Base-by-base conservation (phyloP, 306 rosid species). In the Lathyrus sativus region DNA sequence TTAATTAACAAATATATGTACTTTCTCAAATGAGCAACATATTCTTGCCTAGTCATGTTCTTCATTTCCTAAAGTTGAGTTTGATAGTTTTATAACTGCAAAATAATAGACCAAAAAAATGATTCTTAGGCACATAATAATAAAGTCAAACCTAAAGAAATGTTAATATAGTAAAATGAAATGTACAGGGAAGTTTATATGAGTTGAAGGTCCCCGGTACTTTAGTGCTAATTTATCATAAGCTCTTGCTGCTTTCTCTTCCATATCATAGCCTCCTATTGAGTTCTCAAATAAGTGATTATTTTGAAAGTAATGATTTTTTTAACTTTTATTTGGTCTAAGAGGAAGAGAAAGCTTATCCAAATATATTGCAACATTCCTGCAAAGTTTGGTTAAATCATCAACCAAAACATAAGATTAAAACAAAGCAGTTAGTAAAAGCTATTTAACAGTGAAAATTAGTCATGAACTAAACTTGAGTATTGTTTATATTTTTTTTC, bases 231-330 rank as follows among this genome's bases (percentile, higher is more conserved):
- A 97, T 43, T 88, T 95, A 87, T 93, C 99, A 79, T 93, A 93
- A 28, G 99, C 92, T 74, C 95, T 93, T 17, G 99, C 99, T 59
- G 99, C 99, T 80, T 93, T 93, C 82, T 88, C 97, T 80, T 93
- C 99, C 97, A n/a, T n/a, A n/a, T n/a, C n/a, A n/a, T n/a, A n/a
- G n/a, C n/a, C n/a, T n/a, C n/a, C n/a, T n/a, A n/a, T n/a, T 62
- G 6, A 24, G 49, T 73, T 68, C 43, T 26, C 48, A 18, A 62
- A 18, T 17, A 50, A 13, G 13, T 11, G 33, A 11, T 2, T 53
- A 4, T n/a, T 1, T 17, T 7, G 13, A 41, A 68, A 62, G 41
- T n/a, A 15, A 15, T n/a, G n/a, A n/a, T 7, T 29, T 26, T n/a
- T 3, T 11, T 11, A 11, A 11, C 3, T 19, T 9, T 8, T 51